Percentiles rank a stretch among this genome's conserved stretches.
Conservation (phyloP, 805 yeast species). For the Yamadazyma kitorensis region DNA sequence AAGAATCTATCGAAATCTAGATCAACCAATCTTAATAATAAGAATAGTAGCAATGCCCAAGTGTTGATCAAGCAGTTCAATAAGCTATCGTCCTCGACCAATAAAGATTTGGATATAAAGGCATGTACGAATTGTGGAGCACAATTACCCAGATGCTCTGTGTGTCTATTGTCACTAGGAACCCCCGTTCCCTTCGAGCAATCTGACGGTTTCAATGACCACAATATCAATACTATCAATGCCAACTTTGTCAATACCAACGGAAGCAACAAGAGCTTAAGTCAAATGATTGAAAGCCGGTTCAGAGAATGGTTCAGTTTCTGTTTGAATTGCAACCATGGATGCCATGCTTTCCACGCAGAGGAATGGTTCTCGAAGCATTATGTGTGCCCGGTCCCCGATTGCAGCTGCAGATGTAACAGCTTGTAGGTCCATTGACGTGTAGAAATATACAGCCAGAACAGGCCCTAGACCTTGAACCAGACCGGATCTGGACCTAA, state of each 20-base stretch:
- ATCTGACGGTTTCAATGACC: slow-evolving; percentile 22
- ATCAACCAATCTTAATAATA: slow-evolving; percentile 10
- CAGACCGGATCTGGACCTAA: too few species aligned
- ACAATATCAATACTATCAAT: too few species aligned
- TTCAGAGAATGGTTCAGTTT: slow-evolving; percentile 87
- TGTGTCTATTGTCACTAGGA: slow-evolving; percentile 80
- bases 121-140: slow-evolving; percentile 84
- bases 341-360: slow-evolving; percentile 93
- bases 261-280: slow-evolving; percentile 6
- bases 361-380: slow-evolving; percentile 93
- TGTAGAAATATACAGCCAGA: too few species aligned
- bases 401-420: slow-evolving; percentile 82
- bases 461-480: too few species aligned
- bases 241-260: too few species aligned
- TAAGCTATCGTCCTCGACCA: slow-evolving; percentile 20
- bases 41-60: slow-evolving; percentile 14
- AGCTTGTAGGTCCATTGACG: too few species aligned
- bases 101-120: slow-evolving; percentile 20
- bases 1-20: slow-evolving; percentile 54
- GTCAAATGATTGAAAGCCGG: slow-evolving; percentile 33
- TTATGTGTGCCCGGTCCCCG: slow-evolving; percentile 90
- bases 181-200: slow-evolving; percentile 50
- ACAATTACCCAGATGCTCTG: slow-evolving; percentile 86
- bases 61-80: slow-evolving; percentile 34
- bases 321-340: slow-evolving; percentile 88